These are phyloP conservation scores for Lumnitzera racemosa DNA, from an alignment of 345 rosid genomes.

Conservation along the genomic window DNA sequence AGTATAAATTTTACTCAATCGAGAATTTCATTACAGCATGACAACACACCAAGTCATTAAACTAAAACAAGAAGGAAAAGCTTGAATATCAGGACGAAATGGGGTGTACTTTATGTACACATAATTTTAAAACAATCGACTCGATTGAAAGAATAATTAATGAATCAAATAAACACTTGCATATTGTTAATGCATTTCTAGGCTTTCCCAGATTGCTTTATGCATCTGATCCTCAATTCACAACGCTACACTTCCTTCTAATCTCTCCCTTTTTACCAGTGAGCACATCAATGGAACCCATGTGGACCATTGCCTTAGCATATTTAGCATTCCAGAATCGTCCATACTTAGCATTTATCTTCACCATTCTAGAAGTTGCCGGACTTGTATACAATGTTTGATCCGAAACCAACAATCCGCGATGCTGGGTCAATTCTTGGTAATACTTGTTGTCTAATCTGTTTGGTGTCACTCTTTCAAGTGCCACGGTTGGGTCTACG, in stretches of 20 bases:
- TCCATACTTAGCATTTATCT: constrained; percentile 20
- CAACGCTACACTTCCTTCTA: constrained; percentile 25
- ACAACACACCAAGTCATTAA: no score
- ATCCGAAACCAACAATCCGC: constrained; percentile 39
- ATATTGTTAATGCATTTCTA: no score
- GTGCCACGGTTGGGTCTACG: constrained; percentile 1
- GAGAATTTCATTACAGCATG: no score
- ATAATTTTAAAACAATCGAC: no score
- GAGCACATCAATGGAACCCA: constrained; percentile 34
- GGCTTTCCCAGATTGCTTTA: no score
- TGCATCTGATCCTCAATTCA: constrained; percentile 5
- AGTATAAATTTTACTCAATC: no score
- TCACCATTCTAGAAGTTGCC: constrained; percentile 18
- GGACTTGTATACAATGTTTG: constrained; percentile 26
- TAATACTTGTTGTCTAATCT: constrained; percentile 34
- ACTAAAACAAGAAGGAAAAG: no score
- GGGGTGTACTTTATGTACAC: no score
- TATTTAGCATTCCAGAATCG: constrained; percentile 23
- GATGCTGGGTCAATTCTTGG: constrained; percentile 11
- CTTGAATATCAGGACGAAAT: no score
- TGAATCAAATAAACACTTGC: no score
- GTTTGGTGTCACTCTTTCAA: constrained; percentile 18
- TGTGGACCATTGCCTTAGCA: constrained; percentile 29
- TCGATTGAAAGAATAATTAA: no score
- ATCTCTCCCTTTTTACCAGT: constrained; percentile 31